phyloP scores from a whole-genome alignment of 495 filamentous ascomycete species.

The Penicillium subrubescens region DNA sequence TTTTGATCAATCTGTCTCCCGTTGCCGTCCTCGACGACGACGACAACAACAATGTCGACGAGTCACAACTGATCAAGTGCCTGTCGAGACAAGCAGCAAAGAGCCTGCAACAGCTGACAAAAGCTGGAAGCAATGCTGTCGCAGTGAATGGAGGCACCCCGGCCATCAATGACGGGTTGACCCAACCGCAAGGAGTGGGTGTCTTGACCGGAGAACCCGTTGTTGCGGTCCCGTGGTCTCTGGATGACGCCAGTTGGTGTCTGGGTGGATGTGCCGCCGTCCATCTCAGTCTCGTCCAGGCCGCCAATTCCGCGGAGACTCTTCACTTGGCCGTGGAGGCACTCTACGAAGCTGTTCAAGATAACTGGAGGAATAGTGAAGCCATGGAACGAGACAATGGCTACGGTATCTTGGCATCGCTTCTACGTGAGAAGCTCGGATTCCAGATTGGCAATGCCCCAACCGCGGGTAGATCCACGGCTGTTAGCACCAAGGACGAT shows the following conservation, averaged over 20 bases:
- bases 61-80: slow-evolving; percentile 72
- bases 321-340: slow-evolving; percentile 79
- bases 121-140: slow-evolving; percentile 72
- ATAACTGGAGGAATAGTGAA: slow-evolving; percentile 96
- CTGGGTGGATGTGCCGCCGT: slow-evolving; percentile 85
- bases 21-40: slow-evolving; percentile 75
- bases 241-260: slow-evolving; percentile 93
- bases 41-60: slow-evolving; percentile 66
- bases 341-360: slow-evolving; percentile 77
- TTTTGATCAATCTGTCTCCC: slow-evolving; percentile 85
- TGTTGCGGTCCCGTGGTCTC: slow-evolving; percentile 71
- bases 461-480: slow-evolving; percentile 37
- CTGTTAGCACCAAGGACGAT: slow-evolving; percentile 33
- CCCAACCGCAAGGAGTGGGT: slow-evolving; percentile 73
- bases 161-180: slow-evolving; percentile 84
- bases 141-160: slow-evolving; percentile 88
- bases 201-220: slow-evolving; percentile 85
- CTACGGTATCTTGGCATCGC: slow-evolving; percentile 79
- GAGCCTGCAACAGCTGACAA: slow-evolving; percentile 70
- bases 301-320: slow-evolving; percentile 65
- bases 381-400: slow-evolving; percentile 97
- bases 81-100: slow-evolving; percentile 74
- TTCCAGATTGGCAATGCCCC: slow-evolving; percentile 32
- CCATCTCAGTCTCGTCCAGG: slow-evolving; percentile 78
- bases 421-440: slow-evolving; percentile 76